phyloP scores from a whole-genome alignment of 257 asterid genomes.

The Ajuga chamaepitys region DNA sequence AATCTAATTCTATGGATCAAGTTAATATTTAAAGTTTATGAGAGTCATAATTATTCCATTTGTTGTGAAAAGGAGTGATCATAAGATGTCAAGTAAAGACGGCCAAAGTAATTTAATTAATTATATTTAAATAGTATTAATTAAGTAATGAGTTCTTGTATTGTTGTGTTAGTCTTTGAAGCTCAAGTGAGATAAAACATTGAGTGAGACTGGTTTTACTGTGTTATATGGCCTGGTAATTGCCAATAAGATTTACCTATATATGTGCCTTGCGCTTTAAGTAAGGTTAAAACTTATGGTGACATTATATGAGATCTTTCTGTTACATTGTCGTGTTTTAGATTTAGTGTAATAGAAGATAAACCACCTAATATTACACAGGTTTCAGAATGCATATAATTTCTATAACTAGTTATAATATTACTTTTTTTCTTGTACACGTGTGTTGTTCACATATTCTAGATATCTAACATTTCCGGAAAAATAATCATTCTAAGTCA shows the following conservation, averaged over 20 bases:
- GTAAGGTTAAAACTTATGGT: background rate
- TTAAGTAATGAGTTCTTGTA: background rate
- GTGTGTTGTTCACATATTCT: too few relatives aligned
- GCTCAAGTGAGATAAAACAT: background rate
- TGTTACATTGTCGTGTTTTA: too few relatives aligned
- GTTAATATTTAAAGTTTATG: background rate
- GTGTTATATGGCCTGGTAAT: too few relatives aligned
- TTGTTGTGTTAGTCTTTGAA: background rate
- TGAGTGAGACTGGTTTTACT: background rate
- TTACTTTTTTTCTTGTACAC: too few relatives aligned
- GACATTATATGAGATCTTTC: too few relatives aligned
- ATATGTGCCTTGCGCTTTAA: background rate
- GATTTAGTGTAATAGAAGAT: too few relatives aligned
- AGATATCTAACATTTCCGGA: too few relatives aligned
- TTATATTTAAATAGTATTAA: background rate
- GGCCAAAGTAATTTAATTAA: background rate
- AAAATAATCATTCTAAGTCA: too few relatives aligned
- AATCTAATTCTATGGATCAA: background rate
- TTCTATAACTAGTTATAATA: too few relatives aligned
- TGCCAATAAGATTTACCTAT: background rate
- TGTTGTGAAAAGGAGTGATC: background rate
- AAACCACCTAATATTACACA: too few relatives aligned
- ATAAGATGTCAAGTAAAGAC: background rate
- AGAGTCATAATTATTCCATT: background rate
- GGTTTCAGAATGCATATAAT: too few relatives aligned